Evolutionary conservation across 805 yeast species (phyloP), one percentile per base, ranked within the genome.

Genomic region (Metschnikowia continentalis): DNA sequence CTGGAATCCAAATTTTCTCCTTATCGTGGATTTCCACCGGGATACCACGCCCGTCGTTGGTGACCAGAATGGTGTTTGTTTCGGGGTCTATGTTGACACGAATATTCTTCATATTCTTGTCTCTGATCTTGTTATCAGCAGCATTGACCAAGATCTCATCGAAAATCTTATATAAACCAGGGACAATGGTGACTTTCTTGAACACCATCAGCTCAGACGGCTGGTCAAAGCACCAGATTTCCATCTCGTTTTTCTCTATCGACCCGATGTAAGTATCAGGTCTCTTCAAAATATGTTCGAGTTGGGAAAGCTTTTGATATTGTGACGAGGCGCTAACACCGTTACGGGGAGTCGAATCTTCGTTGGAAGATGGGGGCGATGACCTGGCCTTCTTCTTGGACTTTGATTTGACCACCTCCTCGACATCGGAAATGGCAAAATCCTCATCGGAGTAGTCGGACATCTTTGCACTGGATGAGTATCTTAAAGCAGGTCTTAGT

Each of bases 201-300:
- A 53, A 68, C 32, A 61, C 66, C 78, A 74, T 74, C 41, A 65
- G 61, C 55, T 74, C 77, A n/a, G 71, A 54, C 20, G 54, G 61
- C 15, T 63, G 63, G 65, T 90, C 88, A 61, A 77, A 84, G 36
- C 90, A 79, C 99, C 99, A 94, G 82, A 89, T 86, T 47, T 82
- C 82, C 48, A 86, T 79, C 50, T 82, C 85, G 48, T 86, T 83
- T 48, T 78, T 80, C 70, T 94, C 99, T 22, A 91, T 86, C 1
- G 97, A 90, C 5, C 99, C 99, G 60, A 94, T 85, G 70, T 94
- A 94, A 2, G 99, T 92, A 68, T 94, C 99, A 0, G 99, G 99
- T 69, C 99, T 85, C 68, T 90, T 90, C 63, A 94, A 76, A 51
- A 94, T 92, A 76, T 94, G 99, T 65, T 94, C 98, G 61, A 94